phyloP scores from a whole-genome alignment of 768 basidiomycete species.

The Calocera viscosa region DNA sequence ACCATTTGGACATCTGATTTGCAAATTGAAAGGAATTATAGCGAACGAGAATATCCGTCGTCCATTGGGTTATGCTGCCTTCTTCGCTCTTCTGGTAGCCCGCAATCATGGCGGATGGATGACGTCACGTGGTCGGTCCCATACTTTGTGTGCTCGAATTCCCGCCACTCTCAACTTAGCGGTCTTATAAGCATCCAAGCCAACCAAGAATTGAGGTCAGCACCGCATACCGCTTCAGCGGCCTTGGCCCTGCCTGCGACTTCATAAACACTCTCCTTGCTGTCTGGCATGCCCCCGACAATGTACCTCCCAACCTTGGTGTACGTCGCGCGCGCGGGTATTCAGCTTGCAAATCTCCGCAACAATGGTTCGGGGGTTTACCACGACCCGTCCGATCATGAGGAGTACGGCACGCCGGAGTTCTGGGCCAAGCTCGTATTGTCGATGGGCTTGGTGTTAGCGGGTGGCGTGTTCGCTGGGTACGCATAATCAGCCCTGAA shows the following conservation, averaged over 20 bases:
- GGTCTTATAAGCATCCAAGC: no score
- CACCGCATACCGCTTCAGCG: no score
- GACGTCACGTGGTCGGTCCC: not conserved
- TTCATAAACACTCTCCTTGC: not conserved
- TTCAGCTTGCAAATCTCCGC: not conserved
- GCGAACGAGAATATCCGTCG: no score
- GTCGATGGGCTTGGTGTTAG: slow-evolving; percentile 57
- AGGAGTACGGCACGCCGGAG: slow-evolving; percentile 39
- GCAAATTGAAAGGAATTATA: no score
- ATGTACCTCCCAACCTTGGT: not conserved
- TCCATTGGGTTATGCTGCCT: no score
- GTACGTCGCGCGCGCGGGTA: not conserved
- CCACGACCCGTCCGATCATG: slow-evolving; percentile 8
- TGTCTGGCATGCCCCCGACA: not conserved
- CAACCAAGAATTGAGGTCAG: no score
- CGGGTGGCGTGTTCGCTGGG: slow-evolving; percentile 91
- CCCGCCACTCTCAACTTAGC: not conserved
- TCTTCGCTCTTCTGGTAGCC: no score
- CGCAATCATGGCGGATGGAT: not conserved
- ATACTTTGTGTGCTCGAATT: not conserved
- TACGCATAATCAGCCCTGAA: slow-evolving; percentile 25
- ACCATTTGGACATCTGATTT: no score
- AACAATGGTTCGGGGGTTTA: not conserved
- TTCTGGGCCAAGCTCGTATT: slow-evolving; percentile 66
- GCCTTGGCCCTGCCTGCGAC: not conserved